Conservation (phyloP, 176 grass and related monocot species). For the Musa schizocarpa region DNA sequence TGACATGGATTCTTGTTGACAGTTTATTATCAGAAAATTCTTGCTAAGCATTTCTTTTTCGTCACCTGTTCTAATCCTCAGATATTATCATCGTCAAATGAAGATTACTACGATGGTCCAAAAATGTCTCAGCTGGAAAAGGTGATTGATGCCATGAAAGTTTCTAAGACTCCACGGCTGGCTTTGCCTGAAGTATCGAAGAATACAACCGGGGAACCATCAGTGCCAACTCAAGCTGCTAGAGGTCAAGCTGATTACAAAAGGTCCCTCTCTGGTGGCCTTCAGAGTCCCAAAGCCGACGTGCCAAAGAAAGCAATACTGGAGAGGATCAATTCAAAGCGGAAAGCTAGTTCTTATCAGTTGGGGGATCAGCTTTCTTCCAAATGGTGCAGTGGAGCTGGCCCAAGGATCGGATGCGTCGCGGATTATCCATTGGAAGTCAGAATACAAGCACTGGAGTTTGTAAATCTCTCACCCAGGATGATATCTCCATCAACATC, state of each 20-base stretch:
- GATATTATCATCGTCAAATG: conserved; percentile 48
- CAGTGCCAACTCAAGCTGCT: neutral
- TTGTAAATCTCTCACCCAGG: conserved; percentile 64
- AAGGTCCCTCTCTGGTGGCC: conserved; percentile 78
- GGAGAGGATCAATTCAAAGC: conserved; percentile 69
- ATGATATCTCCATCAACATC: neutral
- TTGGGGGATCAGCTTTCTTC: conserved; percentile 64
- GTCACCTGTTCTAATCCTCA: conserved; percentile 12
- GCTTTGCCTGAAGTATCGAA: conserved; percentile 15
- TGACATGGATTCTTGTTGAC: too few relatives aligned
- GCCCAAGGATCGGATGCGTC: conserved; percentile 89
- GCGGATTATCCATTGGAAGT: conserved; percentile 76
- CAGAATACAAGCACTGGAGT: conserved; percentile 69
- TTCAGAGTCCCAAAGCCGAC: conserved; percentile 42
- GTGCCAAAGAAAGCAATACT: conserved; percentile 53
- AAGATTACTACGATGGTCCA: conserved; percentile 60
- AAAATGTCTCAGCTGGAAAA: conserved; percentile 13
- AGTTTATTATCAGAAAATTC: neutral
- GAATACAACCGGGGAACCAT: conserved; percentile 11
- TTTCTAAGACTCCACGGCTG: conserved; percentile 24
- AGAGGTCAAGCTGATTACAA: conserved; percentile 32
- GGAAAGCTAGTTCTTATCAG: conserved; percentile 60
- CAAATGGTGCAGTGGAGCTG: conserved; percentile 79
- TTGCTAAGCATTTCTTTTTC: neutral
- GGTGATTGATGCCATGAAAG: neutral